phyloP scores from a whole-genome alignment of 495 filamentous ascomycete species.

The Evernia prunastri region DNA sequence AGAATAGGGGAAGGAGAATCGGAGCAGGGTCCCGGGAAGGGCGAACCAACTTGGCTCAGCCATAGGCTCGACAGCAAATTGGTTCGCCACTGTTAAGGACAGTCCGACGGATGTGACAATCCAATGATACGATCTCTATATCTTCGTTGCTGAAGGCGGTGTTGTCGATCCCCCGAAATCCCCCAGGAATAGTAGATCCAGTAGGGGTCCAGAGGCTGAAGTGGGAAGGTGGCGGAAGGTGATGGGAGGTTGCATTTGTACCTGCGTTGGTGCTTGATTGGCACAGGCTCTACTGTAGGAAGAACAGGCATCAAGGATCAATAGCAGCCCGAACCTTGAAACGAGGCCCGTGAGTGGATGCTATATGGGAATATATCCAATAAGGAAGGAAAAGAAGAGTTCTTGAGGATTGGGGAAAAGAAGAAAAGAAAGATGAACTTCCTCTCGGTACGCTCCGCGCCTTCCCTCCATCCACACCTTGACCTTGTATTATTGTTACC shows the following conservation, averaged over 20 bases:
- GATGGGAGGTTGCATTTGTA: no score
- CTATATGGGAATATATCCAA: background rate
- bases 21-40: background rate
- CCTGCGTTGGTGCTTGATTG: background rate
- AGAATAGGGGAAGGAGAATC: background rate
- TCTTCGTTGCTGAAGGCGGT: background rate
- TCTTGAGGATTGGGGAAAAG: background rate
- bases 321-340: background rate
- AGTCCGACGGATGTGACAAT: background rate
- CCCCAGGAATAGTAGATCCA: background rate
- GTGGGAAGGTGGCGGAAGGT: background rate
- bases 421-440: background rate
- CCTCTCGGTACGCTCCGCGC: slow-evolving; percentile 4
- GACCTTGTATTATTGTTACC: background rate
- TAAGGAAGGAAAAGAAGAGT: background rate
- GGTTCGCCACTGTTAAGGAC: background rate
- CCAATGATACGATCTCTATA: background rate
- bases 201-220: background rate
- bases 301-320: background rate
- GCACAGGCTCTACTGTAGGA: background rate
- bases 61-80: background rate
- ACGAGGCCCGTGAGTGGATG: background rate
- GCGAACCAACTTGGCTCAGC: background rate
- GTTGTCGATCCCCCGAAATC: background rate
- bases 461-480: background rate